Evolutionary conservation across 768 basidiomycete genomes (phyloP), one percentile per base, ranked within the genome.

Genomic region (Leccinum uliginosum): DNA sequence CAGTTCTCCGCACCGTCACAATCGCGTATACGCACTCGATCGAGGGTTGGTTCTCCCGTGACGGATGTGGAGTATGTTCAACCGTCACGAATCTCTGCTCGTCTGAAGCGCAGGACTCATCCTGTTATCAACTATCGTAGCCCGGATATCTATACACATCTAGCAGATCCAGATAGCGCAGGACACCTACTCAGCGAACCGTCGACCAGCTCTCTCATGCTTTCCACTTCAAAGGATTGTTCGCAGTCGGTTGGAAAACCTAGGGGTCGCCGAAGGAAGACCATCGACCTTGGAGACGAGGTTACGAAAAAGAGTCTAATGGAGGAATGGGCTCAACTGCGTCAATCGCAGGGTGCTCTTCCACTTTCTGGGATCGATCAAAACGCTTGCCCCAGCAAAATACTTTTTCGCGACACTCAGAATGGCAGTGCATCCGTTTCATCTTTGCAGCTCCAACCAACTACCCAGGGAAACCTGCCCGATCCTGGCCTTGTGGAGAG

Each of bases 291-390:
- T 53, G 50, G 46, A 15, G 62, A 73, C 35, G 65, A 65, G 46
- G 56, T 51, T 14, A 45, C 53, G 14, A 72, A 62, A 52, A 62
- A n/a, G n/a, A 50, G 59, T 38, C 23, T 71, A 24, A 71, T 71
- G 51, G 63, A 69, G 30, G 61, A 71, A 49, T 73, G 69, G 69
- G 69, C 65, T 27, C 63, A 54, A n/a, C 53, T 70, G 54, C 71
- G 69, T 43, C 65, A 58, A 61, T 71, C 58, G 4, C 69, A 67
- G 51, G 69, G 69, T 40, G 7, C 57, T 17, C 57, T 65, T 40
- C 51, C 61, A n/a, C 53, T 60, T 47, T 54, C 59, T 14, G 61
- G 55, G 6, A 55, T 48, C 50, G 43, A 53, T 51, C 53, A 27
- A 34, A 58, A 57, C 6, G 19, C 50, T 23, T 32, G 56, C 23